These are phyloP conservation scores for Arthrobotrys megalospora DNA, from an alignment of 2,329 filamentous ascomycete genomes.

Conservation along the genomic window DNA sequence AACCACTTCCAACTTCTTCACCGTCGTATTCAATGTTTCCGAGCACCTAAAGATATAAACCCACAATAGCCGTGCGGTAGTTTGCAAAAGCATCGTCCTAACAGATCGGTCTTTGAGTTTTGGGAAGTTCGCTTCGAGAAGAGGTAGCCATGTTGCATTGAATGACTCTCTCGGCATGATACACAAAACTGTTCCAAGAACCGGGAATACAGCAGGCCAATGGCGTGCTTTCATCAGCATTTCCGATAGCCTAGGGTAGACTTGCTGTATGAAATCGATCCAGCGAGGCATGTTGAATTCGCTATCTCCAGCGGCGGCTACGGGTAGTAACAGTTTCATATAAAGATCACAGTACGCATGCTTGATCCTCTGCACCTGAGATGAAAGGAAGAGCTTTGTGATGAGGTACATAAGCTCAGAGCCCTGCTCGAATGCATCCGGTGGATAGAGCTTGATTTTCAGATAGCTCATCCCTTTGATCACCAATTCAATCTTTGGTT, in stretches of 20 bases:
- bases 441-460: slow-evolving; percentile 79
- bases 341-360: slow-evolving; percentile 94
- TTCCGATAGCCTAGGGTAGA: slow-evolving; percentile 83
- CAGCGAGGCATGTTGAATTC: slow-evolving; percentile 87
- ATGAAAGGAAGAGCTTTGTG: slow-evolving; percentile 84
- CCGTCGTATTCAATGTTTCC: slow-evolving; percentile 78
- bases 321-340: slow-evolving; percentile 85
- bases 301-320: slow-evolving; percentile 83
- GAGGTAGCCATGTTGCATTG: slow-evolving; percentile 85
- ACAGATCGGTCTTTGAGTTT: slow-evolving; percentile 87
- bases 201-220: slow-evolving; percentile 88
- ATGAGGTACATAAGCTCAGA: slow-evolving; percentile 90
- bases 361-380: slow-evolving; percentile 91
- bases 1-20: slow-evolving; percentile 90
- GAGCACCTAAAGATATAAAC: slow-evolving; percentile 89
- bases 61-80: slow-evolving; percentile 91
- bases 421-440: slow-evolving; percentile 84
- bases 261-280: slow-evolving; percentile 84
- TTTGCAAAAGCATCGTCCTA: slow-evolving; percentile 85
- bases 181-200: slow-evolving; percentile 89
- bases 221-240: slow-evolving; percentile 93
- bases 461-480: slow-evolving; percentile 93
- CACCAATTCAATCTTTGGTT: slow-evolving; percentile 87
- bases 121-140: slow-evolving; percentile 77
- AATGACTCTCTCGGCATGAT: slow-evolving; percentile 89